Percentiles rank a stretch among this genome's conserved stretches.
Conservation (phyloP, 495 filamentous ascomycete species). For the Neurospora terricola region DNA sequence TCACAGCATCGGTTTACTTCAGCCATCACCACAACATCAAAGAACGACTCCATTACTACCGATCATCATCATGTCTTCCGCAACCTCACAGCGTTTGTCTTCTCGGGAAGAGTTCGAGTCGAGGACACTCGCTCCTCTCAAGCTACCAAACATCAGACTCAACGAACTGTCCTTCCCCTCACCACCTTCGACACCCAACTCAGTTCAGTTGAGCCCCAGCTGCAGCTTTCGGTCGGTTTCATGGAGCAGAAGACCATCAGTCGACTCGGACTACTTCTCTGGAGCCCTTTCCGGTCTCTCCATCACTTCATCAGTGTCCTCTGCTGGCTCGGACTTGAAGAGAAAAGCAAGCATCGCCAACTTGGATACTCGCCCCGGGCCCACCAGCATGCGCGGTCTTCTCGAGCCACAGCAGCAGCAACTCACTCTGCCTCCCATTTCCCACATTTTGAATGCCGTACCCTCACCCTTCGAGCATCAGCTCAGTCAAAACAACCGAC, state of each 20-base stretch:
- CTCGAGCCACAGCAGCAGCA: neutral
- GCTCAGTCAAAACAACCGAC: neutral
- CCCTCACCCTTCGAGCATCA: neutral
- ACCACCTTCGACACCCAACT: neutral
- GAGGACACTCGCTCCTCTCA: neutral
- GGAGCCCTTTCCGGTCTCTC: neutral
- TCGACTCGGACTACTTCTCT: neutral
- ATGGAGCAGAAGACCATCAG: neutral
- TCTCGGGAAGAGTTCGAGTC: neutral
- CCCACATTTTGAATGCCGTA: constrained; percentile 3
- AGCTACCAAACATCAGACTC: neutral
- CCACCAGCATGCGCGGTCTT: neutral
- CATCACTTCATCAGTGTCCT: neutral
- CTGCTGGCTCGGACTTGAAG: neutral
- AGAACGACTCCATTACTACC: neutral
- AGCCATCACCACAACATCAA: neutral
- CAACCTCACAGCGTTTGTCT: neutral
- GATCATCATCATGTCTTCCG: neutral
- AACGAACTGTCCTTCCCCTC: neutral
- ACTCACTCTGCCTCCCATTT: constrained; percentile 8
- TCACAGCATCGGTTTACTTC: neutral
- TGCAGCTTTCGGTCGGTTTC: neutral
- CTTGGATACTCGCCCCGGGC: neutral
- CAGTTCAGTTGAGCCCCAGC: neutral
- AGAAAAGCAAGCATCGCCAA: neutral